These are phyloP conservation scores for Fragaria iinumae DNA, from an alignment of 306 rosid species.

Conservation along the genomic window DNA sequence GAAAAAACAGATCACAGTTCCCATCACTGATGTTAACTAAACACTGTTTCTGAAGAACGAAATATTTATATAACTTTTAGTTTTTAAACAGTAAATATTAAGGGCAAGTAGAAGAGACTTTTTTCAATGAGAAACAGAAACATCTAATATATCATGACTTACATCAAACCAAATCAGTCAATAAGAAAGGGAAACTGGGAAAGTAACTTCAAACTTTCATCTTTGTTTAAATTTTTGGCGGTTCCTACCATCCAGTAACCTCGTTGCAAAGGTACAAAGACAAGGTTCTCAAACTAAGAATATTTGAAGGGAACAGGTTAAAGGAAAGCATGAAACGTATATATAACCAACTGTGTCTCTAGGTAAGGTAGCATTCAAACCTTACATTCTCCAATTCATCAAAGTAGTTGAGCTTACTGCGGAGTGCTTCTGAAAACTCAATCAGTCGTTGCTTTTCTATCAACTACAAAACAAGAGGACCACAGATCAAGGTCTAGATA, in stretches of 20 bases:
- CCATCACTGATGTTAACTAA: neutral
- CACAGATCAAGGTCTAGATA: neutral
- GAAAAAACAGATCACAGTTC: neutral
- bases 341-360: slow-evolving; percentile 36
- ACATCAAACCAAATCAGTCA: neutral
- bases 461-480: slow-evolving; percentile 48
- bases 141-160: neutral
- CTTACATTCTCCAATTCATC: slow-evolving; percentile 99
- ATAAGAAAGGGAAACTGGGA: neutral
- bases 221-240: neutral
- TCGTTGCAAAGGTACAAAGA: neutral
- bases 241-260: neutral
- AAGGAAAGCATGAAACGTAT: neutral
- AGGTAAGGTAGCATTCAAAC: slow-evolving; percentile 84
- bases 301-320: neutral
- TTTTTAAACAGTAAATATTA: neutral
- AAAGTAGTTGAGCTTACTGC: slow-evolving; percentile 90
- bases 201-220: slow-evolving; percentile 4
- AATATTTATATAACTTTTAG: neutral
- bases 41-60: neutral
- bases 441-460: slow-evolving; percentile 87
- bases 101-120: neutral
- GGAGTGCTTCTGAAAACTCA: slow-evolving; percentile 93
- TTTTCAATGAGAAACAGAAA: neutral
- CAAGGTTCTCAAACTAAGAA: neutral